A percentile compares a stretch with the other conserved stretches of the same genome.
Evolutionary conservation across 495 filamentous ascomycete species (phyloP).

Genomic region (Aspergillus biplanus): DNA sequence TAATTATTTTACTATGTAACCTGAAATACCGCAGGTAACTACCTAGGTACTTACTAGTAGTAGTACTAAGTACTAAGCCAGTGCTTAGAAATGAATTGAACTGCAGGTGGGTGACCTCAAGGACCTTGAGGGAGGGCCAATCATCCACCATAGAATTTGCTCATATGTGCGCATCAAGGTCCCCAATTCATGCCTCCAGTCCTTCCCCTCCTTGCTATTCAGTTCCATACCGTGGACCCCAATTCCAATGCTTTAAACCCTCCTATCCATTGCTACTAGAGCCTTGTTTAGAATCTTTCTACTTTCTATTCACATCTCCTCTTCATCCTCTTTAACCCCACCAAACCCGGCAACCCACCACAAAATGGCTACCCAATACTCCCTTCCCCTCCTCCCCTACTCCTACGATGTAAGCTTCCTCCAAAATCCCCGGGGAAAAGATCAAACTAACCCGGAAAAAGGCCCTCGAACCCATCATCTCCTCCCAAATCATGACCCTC

Average conservation of each 20-base stretch:
- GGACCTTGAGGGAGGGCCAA: background rate
- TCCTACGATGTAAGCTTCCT: conserved; percentile 42
- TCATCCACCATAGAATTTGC: conserved; percentile 17
- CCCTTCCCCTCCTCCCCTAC: conserved; percentile 48
- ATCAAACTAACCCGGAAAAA: conserved; percentile 23
- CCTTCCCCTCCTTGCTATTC: background rate
- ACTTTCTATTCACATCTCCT: background rate
- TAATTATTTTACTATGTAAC: too few species aligned
- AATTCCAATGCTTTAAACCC: background rate
- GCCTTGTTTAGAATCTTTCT: background rate
- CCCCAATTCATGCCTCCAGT: conserved; percentile 15
- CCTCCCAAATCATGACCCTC: conserved; percentile 95
- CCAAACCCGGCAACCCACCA: background rate
- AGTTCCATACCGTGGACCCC: background rate
- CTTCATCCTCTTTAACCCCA: too few species aligned
- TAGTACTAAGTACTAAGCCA: too few species aligned
- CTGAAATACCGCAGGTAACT: too few species aligned
- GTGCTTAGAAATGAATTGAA: too few species aligned
- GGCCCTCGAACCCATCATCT: conserved; percentile 93
- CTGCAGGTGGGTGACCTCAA: background rate
- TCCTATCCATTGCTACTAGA: too few species aligned
- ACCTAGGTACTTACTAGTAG: too few species aligned
- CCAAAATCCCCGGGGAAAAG: background rate
- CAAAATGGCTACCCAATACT: conserved; percentile 30
- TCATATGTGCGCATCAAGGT: conserved; percentile 26